Evolutionary conservation across 176 grass and related monocot genomes (phyloP), one percentile per base, ranked within the genome.

Genomic region (Alloteropsis semialata): DNA sequence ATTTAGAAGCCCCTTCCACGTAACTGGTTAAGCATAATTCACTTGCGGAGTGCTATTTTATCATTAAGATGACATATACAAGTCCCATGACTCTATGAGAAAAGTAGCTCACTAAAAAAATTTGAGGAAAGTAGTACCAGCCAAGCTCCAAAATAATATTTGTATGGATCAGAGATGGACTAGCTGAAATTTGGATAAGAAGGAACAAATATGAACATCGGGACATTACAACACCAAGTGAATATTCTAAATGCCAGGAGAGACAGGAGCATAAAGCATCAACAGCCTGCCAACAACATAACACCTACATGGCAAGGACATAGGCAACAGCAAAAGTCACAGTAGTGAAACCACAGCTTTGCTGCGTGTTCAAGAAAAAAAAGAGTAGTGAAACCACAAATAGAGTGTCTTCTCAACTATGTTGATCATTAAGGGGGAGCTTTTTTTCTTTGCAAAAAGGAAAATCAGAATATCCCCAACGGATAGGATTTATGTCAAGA

Each of bases 171-270:
- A 76, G 32, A 75, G 81, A 68, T 61, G 69, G 30, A 32, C 45
- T 77, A 45, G 39, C 29, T 74, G 8, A 78, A 58, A 59, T 58
- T 83, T 5, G 58, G 88, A 90, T 87, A 90, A 74, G 83, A 90
- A 78, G 59, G 84, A 90, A 87, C 80, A 86, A 87, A 27, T 62
- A 83, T 79, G 74, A 74, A 60, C 49, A 56, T 15, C 11, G 63
- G 62, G 56, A 82, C 44, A 55, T 14, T 72, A 22, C 63, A 77
- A n/a, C 73, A 41, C 37, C 73, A 78, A 41, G 29, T 82, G 79
- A 82, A 86, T 90, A 90, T 90, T 86, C 79, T 34, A 73, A 74
- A 81, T 81, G 69, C 32, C 69, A 85, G 62, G 53, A 81, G 71
- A 61, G 70, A 85, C 76, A 64, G 44, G 36, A 61, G 77, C 77